A percentile compares a stretch with the other conserved stretches of the same genome.
Conservation (phyloP, 2,329 filamentous ascomycete species). For the Colletotrichum melonis region DNA sequence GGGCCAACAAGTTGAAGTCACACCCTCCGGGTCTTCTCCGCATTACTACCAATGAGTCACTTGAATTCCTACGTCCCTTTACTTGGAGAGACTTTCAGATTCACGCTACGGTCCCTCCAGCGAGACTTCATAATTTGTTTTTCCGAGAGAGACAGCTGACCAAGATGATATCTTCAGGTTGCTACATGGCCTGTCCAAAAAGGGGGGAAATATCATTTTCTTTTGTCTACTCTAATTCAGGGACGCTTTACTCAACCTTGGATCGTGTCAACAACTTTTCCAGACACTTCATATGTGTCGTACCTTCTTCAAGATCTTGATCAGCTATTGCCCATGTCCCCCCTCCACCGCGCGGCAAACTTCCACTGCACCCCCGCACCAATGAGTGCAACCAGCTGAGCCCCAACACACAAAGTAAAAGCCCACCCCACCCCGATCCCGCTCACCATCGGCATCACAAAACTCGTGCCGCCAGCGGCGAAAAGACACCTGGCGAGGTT, state of each 20-base stretch:
- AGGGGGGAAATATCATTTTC: neutral
- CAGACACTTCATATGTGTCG: neutral
- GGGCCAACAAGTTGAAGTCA: neutral
- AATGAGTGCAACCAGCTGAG: slow-evolving; percentile 57
- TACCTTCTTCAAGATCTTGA: neutral
- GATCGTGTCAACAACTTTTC: too few relatives aligned
- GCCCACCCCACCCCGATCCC: slow-evolving; percentile 44
- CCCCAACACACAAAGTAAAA: slow-evolving; percentile 57
- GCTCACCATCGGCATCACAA: slow-evolving; percentile 61
- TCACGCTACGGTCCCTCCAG: too few relatives aligned
- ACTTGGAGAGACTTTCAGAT: neutral
- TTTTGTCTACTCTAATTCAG: neutral
- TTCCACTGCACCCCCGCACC: slow-evolving; percentile 57
- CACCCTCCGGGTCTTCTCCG: too few relatives aligned
- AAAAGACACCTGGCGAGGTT: slow-evolving; percentile 65
- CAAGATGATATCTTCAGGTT: too few relatives aligned
- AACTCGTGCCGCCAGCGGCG: slow-evolving; percentile 56
- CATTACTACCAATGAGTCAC: too few relatives aligned
- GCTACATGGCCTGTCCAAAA: neutral
- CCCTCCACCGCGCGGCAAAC: slow-evolving; percentile 51
- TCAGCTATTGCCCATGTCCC: slow-evolving; percentile 22
- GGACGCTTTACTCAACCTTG: too few relatives aligned
- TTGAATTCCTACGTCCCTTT: neutral
- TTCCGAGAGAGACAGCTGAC: neutral
- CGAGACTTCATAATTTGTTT: too few relatives aligned